These are phyloP conservation scores for Chenopodium formosanum DNA, from an alignment of 148 eudicot species.

Conservation along the genomic window DNA sequence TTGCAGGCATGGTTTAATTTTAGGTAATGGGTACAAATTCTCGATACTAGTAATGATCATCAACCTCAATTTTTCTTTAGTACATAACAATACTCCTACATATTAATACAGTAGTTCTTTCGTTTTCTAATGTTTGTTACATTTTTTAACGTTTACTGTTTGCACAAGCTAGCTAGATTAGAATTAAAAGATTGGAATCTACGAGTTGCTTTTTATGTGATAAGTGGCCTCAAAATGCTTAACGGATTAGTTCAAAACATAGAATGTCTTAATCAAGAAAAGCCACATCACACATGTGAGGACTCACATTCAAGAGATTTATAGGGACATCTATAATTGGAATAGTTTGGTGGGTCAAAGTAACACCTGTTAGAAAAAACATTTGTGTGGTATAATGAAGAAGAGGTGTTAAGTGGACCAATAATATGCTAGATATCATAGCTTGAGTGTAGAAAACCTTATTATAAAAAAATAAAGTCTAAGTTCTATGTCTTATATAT, in stretches of 20 bases:
- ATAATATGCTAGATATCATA: background rate
- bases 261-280: slow-evolving; percentile 3
- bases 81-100: too few species aligned
- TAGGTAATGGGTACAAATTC: too few species aligned
- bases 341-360: slow-evolving; percentile 39
- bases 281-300: background rate
- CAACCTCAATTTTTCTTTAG: too few species aligned
- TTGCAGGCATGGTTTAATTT: too few species aligned
- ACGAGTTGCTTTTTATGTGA: background rate
- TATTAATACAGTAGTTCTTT: too few species aligned
- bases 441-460: slow-evolving; percentile 22
- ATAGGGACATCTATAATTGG: slow-evolving; percentile 10
- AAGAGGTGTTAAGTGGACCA: slow-evolving; percentile 21
- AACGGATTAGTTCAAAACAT: background rate
- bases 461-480: background rate
- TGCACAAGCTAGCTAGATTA: too few species aligned
- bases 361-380: slow-evolving; percentile 23
- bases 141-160: too few species aligned
- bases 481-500: slow-evolving; percentile 18
- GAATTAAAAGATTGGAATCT: too few species aligned
- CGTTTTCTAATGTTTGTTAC: too few species aligned
- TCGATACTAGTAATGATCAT: too few species aligned
- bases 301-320: background rate
- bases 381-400: background rate
- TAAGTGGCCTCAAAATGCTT: background rate